Evolutionary conservation across 2,329 filamentous ascomycete species (phyloP).

Genomic region (Colletotrichum liaoningense): DNA sequence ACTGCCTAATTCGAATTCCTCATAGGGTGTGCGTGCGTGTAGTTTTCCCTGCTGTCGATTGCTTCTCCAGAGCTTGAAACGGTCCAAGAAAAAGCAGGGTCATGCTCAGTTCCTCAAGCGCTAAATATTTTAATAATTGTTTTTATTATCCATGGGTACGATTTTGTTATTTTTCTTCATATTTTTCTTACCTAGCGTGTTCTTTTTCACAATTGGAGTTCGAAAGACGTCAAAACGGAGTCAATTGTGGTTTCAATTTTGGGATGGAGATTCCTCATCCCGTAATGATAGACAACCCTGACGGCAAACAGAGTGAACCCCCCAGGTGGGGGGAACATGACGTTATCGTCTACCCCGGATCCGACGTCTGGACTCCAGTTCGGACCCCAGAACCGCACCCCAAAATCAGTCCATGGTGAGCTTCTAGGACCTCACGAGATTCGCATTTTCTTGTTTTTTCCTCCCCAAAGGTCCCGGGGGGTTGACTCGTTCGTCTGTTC

Average conservation of each 20-base stretch:
- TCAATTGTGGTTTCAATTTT: slow-evolving; percentile 5
- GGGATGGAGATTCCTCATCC: slow-evolving; percentile 10
- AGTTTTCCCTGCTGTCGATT: background rate
- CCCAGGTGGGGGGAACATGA: slow-evolving; percentile 20
- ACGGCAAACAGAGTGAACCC: background rate
- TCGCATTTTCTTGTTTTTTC: background rate
- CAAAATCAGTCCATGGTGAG: slow-evolving; percentile 3
- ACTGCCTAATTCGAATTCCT: slow-evolving; percentile 1
- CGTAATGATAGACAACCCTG: slow-evolving; percentile 20
- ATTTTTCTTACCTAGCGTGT: background rate
- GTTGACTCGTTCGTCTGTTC: slow-evolving; percentile 16
- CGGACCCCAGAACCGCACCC: slow-evolving; percentile 15
- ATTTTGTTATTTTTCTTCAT: background rate
- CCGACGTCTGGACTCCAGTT: slow-evolving; percentile 16
- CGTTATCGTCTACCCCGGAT: slow-evolving; percentile 33
- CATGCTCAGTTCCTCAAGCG: background rate
- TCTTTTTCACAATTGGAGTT: background rate
- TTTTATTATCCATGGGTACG: background rate
- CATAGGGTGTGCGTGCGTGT: background rate
- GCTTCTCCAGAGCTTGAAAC: background rate
- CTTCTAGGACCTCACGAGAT: background rate
- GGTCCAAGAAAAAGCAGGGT: slow-evolving; percentile 2
- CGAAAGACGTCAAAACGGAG: slow-evolving; percentile 32
- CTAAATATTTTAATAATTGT: background rate
- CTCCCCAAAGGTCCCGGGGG: background rate